Evolutionary conservation across 192 early-diverging fungal genomes (phyloP), one percentile per base, ranked within the genome.

Genomic region (Coemansia sp.): DNA sequence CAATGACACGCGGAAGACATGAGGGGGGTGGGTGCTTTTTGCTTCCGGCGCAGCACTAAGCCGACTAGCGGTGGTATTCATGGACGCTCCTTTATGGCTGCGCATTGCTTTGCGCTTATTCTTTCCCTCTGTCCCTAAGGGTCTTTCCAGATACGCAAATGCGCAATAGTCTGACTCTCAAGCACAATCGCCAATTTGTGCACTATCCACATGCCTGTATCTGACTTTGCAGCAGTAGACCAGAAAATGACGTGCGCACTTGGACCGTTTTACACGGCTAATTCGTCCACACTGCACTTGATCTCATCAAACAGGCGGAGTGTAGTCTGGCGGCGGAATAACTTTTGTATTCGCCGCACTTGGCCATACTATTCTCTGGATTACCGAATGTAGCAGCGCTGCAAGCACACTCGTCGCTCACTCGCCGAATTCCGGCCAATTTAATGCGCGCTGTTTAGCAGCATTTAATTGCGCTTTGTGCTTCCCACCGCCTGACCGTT

Each of bases 111-210:
- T 44, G 14, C 42, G 11, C 19, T 48, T 48, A 19, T 11, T 25
- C 7, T 19, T 27, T 17, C 46, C 53, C 23, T 53, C 53, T 31
- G 31, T 34, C 55, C 55, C 55, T 58, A 29, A 34, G 55, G 55
- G 55, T 58, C 55, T 58, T 58, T 58, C 55, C 55, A 17, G 55
- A 58, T 58, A 58, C 55, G 31, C 29, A 25, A 4, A 58, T 31
- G 55, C 29, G 17, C 25, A 8, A 36, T 58, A 31, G 55, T 6
- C 55, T 32, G 55, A 58, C 8, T 32, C 29, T 8, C 29, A 17
- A 7, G 55, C 55, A 34, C 55, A 58, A 58, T 34, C 14, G 29
- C 15, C 55, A n/a, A 58, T n/a, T 25, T n/a, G 29, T 31, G 55
- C 55, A 58, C 55, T 58, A 58, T 58, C 29, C 5, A 3, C 25